A percentile compares a stretch with the other conserved stretches of the same genome.
Evolutionary conservation across 768 basidiomycete species (phyloP).

Genomic region (Mycena sanguinolenta): DNA sequence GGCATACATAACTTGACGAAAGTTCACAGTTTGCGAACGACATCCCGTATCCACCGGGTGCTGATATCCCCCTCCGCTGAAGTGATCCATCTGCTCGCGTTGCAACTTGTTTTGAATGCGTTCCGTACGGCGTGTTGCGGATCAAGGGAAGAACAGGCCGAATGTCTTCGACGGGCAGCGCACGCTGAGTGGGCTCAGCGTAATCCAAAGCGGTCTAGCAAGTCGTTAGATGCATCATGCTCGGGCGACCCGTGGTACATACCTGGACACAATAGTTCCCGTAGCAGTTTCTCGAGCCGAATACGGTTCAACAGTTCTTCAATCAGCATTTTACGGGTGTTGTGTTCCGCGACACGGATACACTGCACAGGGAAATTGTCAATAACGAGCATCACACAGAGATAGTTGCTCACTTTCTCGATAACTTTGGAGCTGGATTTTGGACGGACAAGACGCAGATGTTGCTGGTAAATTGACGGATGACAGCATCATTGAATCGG

Average conservation of each 20-base stretch:
- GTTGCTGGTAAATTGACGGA: conserved; percentile 97
- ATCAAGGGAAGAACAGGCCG: conserved; percentile 98
- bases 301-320: conserved; percentile 95
- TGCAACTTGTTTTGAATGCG: conserved; percentile 99
- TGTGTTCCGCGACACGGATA: conserved; percentile 96
- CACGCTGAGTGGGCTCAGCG: conserved; percentile 93
- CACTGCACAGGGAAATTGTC: conserved; percentile 55
- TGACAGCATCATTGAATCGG: conserved; percentile 97
- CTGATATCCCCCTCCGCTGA: conserved; percentile 63
- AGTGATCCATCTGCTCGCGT: conserved; percentile 88
- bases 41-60: conserved; percentile 80
- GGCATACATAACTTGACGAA: conserved; percentile 30
- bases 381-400: conserved; percentile 8
- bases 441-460: conserved; percentile 98
- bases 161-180: conserved; percentile 95
- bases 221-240: conserved; percentile 28
- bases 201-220: conserved; percentile 95
- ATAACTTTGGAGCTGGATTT: conserved; percentile 99
- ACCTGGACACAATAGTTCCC: conserved; percentile 97
- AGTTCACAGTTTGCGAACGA: conserved; percentile 53
- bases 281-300: conserved; percentile 91
- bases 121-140: conserved; percentile 99
- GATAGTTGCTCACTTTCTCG: conserved; percentile 76
- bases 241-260: conserved; percentile 37
- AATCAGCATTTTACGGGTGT: conserved; percentile 93